Evolutionary conservation across 768 basidiomycete genomes (phyloP).

Genomic region (Lentinula detonsa): DNA sequence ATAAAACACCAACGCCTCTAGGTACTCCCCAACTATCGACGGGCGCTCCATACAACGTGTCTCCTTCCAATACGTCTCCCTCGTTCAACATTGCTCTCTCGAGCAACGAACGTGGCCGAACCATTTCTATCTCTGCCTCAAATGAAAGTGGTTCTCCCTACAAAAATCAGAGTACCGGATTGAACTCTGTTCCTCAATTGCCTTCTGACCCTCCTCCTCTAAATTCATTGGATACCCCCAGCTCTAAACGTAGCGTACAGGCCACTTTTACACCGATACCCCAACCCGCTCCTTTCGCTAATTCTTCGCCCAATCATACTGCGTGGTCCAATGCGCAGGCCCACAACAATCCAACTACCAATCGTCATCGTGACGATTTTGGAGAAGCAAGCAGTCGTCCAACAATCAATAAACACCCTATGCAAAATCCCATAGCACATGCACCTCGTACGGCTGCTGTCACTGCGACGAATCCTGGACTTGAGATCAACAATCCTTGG

Average conservation of each 20-base stretch:
- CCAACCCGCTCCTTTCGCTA: not conserved
- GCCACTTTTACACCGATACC: not conserved
- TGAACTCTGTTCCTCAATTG: not conserved
- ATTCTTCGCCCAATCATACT: not conserved
- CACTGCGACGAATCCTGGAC: not conserved
- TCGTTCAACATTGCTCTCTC: conserved; percentile 5
- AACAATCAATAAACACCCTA: not conserved
- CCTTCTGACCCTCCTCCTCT: not conserved
- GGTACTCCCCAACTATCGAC: not conserved
- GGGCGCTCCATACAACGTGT: not conserved
- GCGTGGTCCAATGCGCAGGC: not conserved
- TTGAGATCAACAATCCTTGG: not conserved
- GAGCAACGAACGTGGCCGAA: conserved; percentile 1
- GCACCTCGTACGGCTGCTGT: not conserved
- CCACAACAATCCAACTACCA: not conserved
- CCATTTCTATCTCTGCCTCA: conserved; percentile 3
- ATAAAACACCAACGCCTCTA: not conserved
- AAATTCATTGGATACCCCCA: not conserved
- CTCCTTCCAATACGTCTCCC: not conserved
- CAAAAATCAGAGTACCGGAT: not conserved
- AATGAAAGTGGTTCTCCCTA: conserved; percentile 3
- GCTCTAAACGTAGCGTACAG: conserved; percentile 1
- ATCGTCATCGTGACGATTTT: not conserved
- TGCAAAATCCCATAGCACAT: not conserved
- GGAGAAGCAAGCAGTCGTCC: not conserved